These are phyloP conservation scores for Bipolaris gigantea DNA, from an alignment of 2,329 filamentous ascomycete genomes.

Conservation along the genomic window DNA sequence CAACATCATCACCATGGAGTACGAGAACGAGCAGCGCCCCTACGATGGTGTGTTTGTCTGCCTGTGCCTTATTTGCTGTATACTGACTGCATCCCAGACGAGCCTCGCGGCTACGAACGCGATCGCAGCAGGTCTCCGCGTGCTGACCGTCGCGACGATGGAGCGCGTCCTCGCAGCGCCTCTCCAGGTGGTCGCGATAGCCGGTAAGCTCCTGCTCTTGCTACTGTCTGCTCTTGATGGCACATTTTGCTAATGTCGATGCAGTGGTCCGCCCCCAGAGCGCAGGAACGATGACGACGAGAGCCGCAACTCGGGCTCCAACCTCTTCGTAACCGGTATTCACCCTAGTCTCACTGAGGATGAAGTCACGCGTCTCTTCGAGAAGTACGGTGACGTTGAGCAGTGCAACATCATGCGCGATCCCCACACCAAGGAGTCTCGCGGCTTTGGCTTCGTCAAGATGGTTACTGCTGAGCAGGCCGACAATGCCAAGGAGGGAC, in stretches of 20 bases:
- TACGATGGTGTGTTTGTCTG: slow-evolving; percentile 62
- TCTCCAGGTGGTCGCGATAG: slow-evolving; percentile 62
- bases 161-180: slow-evolving; percentile 64
- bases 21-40: slow-evolving; percentile 65
- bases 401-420: slow-evolving; percentile 99
- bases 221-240: neutral
- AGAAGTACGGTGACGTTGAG: slow-evolving; percentile 98
- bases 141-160: slow-evolving; percentile 54
- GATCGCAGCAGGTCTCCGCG: slow-evolving; percentile 69
- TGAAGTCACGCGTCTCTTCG: slow-evolving; percentile 92
- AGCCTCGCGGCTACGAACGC: slow-evolving; percentile 64
- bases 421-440: slow-evolving; percentile 96
- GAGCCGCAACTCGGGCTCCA: slow-evolving; percentile 89
- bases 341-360: slow-evolving; percentile 87
- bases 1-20: slow-evolving; percentile 60
- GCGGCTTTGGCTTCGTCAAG: slow-evolving; percentile 98
- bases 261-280: slow-evolving; percentile 53
- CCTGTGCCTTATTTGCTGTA: slow-evolving; percentile 9
- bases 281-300: slow-evolving; percentile 71
- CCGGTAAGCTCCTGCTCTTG: slow-evolving; percentile 32
- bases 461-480: slow-evolving; percentile 95
- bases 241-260: slow-evolving; percentile 21
- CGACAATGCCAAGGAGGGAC: slow-evolving; percentile 92
- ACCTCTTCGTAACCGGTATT: slow-evolving; percentile 98
- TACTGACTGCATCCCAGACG: slow-evolving; percentile 49